Percentiles rank a stretch among this genome's conserved stretches.
These are phyloP conservation scores for Cystofilobasidium bisporidii DNA, from an alignment of 768 basidiomycete genomes.

Conservation along the genomic window DNA sequence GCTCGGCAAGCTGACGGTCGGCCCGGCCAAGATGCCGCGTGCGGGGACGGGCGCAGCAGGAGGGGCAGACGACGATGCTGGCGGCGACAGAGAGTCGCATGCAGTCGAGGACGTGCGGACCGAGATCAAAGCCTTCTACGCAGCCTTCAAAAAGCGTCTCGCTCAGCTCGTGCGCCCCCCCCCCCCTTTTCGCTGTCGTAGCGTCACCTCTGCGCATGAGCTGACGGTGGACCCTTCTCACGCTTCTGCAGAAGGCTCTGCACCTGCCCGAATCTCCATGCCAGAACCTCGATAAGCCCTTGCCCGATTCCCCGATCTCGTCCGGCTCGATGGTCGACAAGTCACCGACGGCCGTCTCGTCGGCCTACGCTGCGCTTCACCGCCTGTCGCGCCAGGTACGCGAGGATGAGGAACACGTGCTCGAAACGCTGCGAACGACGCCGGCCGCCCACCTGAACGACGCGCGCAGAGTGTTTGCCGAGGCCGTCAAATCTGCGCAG, in stretches of 20 bases:
- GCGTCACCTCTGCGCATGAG: no score
- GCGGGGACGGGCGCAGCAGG: not conserved
- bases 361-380: slow-evolving; percentile 3
- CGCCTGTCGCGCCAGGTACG: not conserved
- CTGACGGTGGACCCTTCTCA: no score
- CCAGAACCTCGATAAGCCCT: not conserved
- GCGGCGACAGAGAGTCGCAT: not conserved
- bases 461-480: slow-evolving; percentile 4
- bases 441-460: slow-evolving; percentile 2
- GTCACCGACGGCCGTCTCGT: not conserved
- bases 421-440: slow-evolving; percentile 4
- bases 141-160: slow-evolving; percentile 5
- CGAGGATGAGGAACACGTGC: slow-evolving; percentile 4
- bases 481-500: slow-evolving; percentile 3
- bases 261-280: not conserved
- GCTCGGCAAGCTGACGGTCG: slow-evolving; percentile 22
- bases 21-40: not conserved
- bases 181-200: no score
- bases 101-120: not conserved
- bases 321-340: not conserved
- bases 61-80: not conserved
- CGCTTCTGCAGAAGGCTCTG: not conserved
- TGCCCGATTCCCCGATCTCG: not conserved
- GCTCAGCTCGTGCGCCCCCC: not conserved
- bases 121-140: slow-evolving; percentile 13